These are phyloP conservation scores for Hypoxylon sp. DNA, from an alignment of 2,329 filamentous ascomycete genomes.

Conservation along the genomic window DNA sequence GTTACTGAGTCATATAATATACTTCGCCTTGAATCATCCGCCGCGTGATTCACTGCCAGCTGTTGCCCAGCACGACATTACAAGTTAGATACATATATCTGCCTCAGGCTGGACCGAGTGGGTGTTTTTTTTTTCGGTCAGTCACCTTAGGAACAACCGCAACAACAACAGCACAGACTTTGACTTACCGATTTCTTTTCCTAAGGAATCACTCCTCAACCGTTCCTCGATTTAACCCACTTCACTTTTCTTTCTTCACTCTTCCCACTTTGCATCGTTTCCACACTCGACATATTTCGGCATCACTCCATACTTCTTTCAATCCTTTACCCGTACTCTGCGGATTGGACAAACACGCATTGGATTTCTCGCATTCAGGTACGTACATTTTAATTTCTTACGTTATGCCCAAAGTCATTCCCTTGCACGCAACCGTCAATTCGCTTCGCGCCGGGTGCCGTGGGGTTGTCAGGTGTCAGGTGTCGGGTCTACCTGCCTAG, in stretches of 20 bases:
- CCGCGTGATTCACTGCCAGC: neutral
- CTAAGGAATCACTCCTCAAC: neutral
- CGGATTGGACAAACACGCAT: neutral
- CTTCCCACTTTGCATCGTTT: neutral
- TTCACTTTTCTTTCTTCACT: neutral
- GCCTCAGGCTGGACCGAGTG: neutral
- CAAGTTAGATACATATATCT: neutral
- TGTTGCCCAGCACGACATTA: neutral
- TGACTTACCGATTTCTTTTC: neutral
- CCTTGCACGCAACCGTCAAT: neutral
- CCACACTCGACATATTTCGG: neutral
- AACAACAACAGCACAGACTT: neutral
- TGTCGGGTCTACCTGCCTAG: slow-evolving; percentile 1
- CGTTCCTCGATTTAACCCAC: neutral
- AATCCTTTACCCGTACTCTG: neutral
- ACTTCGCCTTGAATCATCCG: neutral
- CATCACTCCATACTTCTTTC: neutral
- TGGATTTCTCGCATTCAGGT: neutral
- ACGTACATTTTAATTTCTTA: neutral
- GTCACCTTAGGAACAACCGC: neutral
- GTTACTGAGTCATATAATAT: neutral
- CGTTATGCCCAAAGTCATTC: neutral
- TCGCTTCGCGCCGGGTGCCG: slow-evolving; percentile 21
- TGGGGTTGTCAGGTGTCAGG: slow-evolving; percentile 3
- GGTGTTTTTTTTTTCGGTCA: neutral